Evolutionary conservation across 2,329 filamentous ascomycete species (phyloP).

Genomic region (Leptoxyphium fumago): DNA sequence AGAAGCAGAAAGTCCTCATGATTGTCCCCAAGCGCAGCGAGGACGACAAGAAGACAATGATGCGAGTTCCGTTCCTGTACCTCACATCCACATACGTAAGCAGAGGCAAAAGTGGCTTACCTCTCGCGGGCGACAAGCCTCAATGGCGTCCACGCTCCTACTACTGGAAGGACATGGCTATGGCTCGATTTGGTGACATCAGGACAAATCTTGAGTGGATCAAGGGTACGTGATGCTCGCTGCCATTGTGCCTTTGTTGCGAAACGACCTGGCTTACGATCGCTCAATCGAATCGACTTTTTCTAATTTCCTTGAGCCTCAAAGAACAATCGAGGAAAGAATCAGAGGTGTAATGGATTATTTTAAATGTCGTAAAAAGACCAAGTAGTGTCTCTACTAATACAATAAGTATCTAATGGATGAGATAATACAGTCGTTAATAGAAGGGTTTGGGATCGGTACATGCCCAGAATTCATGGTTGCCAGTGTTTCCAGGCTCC

Average conservation of each 20-base stretch:
- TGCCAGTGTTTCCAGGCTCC: constrained; percentile 24
- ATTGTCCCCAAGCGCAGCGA: constrained; percentile 31
- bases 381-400: not conserved
- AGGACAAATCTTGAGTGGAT: constrained; percentile 26
- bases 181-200: constrained; percentile 28
- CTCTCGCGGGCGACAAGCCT: constrained; percentile 31
- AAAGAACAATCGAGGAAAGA: no score
- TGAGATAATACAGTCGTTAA: constrained; percentile 1
- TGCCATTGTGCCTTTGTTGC: no score
- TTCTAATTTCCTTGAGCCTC: no score
- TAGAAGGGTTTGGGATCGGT: no score
- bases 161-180: constrained; percentile 30
- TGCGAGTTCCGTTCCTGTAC: constrained; percentile 26
- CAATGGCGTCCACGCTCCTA: constrained; percentile 30
- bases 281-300: no score
- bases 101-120: constrained; percentile 27
- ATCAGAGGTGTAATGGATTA: no score
- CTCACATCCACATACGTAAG: constrained; percentile 39
- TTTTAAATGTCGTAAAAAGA: no score
- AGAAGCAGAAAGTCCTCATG: constrained; percentile 25
- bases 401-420: not conserved
- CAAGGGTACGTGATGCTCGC: not conserved
- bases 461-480: constrained; percentile 5
- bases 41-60: constrained; percentile 23
- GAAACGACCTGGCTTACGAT: no score